A percentile compares a stretch with the other conserved stretches of the same genome.
These are phyloP conservation scores for Eucalyptus regnans DNA, from an alignment of 345 rosid species.

Conservation along the genomic window DNA sequence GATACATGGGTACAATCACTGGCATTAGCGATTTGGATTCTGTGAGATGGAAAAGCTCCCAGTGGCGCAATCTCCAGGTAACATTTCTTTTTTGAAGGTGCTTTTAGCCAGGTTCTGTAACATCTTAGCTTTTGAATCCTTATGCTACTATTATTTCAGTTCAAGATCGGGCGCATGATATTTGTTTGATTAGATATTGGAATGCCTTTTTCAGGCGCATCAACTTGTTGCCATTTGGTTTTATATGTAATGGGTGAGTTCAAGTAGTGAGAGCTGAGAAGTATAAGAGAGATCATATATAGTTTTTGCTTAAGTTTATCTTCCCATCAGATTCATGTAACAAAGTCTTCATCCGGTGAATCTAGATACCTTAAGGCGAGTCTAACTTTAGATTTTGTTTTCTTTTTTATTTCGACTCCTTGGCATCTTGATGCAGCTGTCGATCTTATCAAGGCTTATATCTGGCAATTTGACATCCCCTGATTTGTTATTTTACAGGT, in stretches of 20 bases:
- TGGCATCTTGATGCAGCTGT: neutral
- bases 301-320: neutral
- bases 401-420: neutral
- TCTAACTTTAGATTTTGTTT: neutral
- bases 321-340: neutral
- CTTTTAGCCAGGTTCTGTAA: neutral
- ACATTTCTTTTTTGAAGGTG: neutral
- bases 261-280: neutral
- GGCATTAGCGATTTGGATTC: conserved; percentile 84
- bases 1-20: conserved; percentile 95
- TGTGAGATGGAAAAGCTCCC: conserved; percentile 87
- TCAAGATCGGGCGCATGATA: neutral
- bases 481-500: conserved; percentile 33
- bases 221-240: neutral
- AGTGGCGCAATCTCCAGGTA: conserved; percentile 99
- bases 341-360: neutral
- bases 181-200: neutral
- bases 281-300: neutral
- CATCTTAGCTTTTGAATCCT: neutral
- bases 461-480: neutral
- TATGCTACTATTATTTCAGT: neutral
- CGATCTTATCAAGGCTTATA: neutral
- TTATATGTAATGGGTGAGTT: neutral
- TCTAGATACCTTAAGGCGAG: neutral
- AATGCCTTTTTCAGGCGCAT: neutral